Percentiles rank a stretch among this genome's conserved stretches.
Conservation (phyloP, 164 flowering plant species). For the Cinnamomum chago region DNA sequence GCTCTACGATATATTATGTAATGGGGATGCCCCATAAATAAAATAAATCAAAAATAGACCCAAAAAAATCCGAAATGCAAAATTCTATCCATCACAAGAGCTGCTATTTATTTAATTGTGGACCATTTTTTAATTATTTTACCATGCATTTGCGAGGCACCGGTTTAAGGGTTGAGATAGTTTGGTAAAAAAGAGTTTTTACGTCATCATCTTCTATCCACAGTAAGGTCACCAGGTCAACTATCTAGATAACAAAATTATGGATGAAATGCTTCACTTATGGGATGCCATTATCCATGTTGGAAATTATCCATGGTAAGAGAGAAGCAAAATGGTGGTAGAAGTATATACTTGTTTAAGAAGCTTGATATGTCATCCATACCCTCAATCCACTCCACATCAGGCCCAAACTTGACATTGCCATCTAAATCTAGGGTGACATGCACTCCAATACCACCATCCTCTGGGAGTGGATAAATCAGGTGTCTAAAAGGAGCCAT, state of each 20-base stretch:
- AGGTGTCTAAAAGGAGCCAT: slow-evolving; percentile 61
- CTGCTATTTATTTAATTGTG: too few species aligned
- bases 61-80: too few species aligned
- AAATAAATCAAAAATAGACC: too few species aligned
- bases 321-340: neutral
- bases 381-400: slow-evolving; percentile 85
- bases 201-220: neutral
- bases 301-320: neutral
- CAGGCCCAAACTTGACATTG: slow-evolving; percentile 85
- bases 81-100: too few species aligned
- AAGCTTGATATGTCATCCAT: slow-evolving; percentile 61
- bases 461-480: slow-evolving; percentile 92
- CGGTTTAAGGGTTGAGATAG: neutral
- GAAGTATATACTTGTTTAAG: slow-evolving; percentile 54
- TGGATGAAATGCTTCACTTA: neutral
- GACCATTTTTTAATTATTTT: too few species aligned
- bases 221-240: neutral
- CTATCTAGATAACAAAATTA: neutral
- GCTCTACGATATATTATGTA: too few species aligned
- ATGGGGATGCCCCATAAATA: too few species aligned
- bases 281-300: too few species aligned
- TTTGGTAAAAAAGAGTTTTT: neutral
- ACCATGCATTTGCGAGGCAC: too few species aligned
- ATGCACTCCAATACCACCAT: slow-evolving; percentile 95
- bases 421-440: slow-evolving; percentile 82